Evolutionary conservation across 1,284 basidiomycete species (phyloP).

Genomic region (Sanghuangporus sanghuang): DNA sequence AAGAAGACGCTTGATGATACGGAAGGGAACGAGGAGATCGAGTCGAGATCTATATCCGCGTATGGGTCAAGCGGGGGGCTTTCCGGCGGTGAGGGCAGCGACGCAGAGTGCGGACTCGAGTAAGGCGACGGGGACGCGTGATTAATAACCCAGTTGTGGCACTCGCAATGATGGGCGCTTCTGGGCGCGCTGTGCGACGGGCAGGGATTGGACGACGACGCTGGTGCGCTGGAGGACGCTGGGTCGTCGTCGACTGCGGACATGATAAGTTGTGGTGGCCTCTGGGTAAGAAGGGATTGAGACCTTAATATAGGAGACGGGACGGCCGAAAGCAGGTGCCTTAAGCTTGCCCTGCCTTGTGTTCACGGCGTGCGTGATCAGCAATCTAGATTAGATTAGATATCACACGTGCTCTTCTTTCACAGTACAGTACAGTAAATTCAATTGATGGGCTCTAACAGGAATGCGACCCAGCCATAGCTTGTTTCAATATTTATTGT

Average conservation of each 20-base stretch:
- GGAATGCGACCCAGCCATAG: too few relatives aligned
- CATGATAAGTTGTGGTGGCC: not conserved
- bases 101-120: conserved; percentile 42
- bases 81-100: conserved; percentile 47
- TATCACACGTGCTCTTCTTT: not conserved
- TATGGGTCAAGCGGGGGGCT: conserved; percentile 37
- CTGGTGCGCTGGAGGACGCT: too few relatives aligned
- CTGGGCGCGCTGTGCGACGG: not conserved
- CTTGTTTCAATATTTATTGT: too few relatives aligned
- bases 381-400: not conserved
- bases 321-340: not conserved
- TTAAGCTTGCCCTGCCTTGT: too few relatives aligned
- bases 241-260: too few relatives aligned
- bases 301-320: not conserved
- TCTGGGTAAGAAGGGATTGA: not conserved
- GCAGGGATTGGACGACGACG: not conserved
- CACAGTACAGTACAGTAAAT: too few relatives aligned
- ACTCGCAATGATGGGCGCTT: not conserved
- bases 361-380: too few relatives aligned
- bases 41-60: conserved; percentile 29
- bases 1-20: conserved; percentile 74
- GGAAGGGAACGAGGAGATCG: conserved; percentile 65
- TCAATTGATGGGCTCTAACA: too few relatives aligned
- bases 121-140: conserved; percentile 24
- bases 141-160: conserved; percentile 10